A percentile compares a stretch with the other conserved stretches of the same genome.
Conservation (phyloP, 768 basidiomycete species). For the Mycena galericulata region DNA sequence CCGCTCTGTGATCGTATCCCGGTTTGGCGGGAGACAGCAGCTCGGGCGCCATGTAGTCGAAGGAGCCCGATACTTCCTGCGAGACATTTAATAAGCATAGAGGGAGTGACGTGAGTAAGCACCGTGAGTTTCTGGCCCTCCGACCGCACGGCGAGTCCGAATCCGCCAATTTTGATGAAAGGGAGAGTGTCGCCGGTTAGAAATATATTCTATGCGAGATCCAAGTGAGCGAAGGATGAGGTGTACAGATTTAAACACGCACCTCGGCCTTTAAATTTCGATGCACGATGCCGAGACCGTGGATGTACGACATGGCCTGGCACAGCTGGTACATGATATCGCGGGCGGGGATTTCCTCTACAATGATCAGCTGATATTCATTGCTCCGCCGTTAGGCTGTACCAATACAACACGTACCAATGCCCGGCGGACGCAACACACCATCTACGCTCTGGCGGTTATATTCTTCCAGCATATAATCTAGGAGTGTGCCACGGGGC, state of each 20-base stretch:
- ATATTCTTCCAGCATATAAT: not conserved
- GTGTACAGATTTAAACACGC: not conserved
- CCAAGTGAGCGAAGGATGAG: not conserved
- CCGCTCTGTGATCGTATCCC: slow-evolving; percentile 1
- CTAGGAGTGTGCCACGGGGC: not conserved
- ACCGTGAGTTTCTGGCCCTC: not conserved
- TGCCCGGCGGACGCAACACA: not conserved
- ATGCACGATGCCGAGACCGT: slow-evolving; percentile 18
- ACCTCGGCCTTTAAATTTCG: slow-evolving; percentile 22
- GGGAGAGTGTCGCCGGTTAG: not conserved
- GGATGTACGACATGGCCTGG: slow-evolving; percentile 24
- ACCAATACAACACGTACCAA: too few species aligned
- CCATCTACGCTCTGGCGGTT: not conserved
- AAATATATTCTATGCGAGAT: slow-evolving; percentile 17
- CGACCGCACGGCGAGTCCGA: not conserved
- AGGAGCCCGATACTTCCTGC: slow-evolving; percentile 10
- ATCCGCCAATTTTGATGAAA: slow-evolving; percentile 25
- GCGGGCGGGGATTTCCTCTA: slow-evolving; percentile 8
- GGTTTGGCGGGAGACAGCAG: not conserved
- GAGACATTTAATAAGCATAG: not conserved
- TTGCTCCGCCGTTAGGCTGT: not conserved
- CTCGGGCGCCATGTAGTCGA: slow-evolving; percentile 22
- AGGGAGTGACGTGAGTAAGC: not conserved
- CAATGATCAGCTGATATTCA: too few species aligned
- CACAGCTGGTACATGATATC: slow-evolving; percentile 27